phyloP scores from a whole-genome alignment of 2,329 filamentous ascomycete species.

The Aspergillus tamarii region DNA sequence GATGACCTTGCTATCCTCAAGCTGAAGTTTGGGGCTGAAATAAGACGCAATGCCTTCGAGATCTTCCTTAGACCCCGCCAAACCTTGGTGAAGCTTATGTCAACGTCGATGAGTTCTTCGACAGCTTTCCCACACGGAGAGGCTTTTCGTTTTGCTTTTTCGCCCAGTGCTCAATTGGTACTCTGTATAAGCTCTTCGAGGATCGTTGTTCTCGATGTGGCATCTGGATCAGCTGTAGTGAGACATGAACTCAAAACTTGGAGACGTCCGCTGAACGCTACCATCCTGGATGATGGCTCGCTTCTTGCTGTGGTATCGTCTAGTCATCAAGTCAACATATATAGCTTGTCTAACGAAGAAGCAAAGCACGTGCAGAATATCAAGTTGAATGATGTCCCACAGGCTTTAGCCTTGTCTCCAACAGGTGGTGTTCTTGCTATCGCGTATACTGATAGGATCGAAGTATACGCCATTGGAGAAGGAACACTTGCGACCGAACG shows the following conservation, averaged over 20 bases:
- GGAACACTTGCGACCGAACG: constrained; percentile 67
- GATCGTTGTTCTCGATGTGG: constrained; percentile 76
- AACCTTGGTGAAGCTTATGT: constrained; percentile 78
- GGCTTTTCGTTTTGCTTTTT: constrained; percentile 81
- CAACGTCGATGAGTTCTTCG: constrained; percentile 80
- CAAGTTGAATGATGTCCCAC: constrained; percentile 75
- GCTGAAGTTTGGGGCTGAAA: constrained; percentile 67
- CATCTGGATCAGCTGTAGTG: constrained; percentile 62
- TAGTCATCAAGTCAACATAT: constrained; percentile 85
- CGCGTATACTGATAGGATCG: constrained; percentile 85
- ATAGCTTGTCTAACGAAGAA: constrained; percentile 67
- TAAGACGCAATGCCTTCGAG: constrained; percentile 77
- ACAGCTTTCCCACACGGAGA: constrained; percentile 79
- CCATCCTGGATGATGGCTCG: constrained; percentile 76
- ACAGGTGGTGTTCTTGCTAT: constrained; percentile 81
- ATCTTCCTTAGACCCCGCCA: constrained; percentile 71
- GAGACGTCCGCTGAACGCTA: constrained; percentile 73
- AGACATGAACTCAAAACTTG: constrained; percentile 79
- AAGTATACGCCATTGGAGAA: constrained; percentile 75
- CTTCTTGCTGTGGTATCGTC: constrained; percentile 78
- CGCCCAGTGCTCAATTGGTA: constrained; percentile 72
- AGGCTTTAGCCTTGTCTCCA: constrained; percentile 78
- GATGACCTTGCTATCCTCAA: constrained; percentile 63
- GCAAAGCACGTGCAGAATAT: constrained; percentile 75
- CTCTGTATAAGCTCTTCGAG: constrained; percentile 84